phyloP scores from a whole-genome alignment of 169 alveolate genomes.

The Eimeria acervulina region DNA sequence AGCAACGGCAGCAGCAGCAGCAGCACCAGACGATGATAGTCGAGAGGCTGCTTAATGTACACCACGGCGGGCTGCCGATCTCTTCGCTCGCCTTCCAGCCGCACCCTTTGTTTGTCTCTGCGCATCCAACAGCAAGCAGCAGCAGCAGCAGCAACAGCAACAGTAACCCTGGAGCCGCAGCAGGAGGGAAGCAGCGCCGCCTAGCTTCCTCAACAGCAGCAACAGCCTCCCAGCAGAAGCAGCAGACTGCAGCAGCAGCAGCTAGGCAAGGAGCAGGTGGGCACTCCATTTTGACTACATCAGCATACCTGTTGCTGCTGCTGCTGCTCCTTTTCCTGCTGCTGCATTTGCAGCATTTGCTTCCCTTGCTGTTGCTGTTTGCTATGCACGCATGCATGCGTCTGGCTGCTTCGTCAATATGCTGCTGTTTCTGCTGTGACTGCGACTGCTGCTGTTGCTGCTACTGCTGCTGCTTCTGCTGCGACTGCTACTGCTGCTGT shows the following conservation, averaged over 20 bases:
- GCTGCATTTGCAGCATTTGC: too few species aligned
- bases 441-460: too few species aligned
- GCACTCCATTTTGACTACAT: not conserved
- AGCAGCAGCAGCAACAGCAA: slow-evolving; percentile 41
- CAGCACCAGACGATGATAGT: slow-evolving; percentile 72
- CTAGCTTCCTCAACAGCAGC: not conserved
- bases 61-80: slow-evolving; percentile 82
- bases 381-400: not conserved
- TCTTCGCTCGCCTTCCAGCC: slow-evolving; percentile 81
- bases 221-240: slow-evolving; percentile 27
- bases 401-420: not conserved
- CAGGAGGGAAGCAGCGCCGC: slow-evolving; percentile 62
- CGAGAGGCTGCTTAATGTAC: slow-evolving; percentile 79
- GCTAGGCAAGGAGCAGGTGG: not conserved
- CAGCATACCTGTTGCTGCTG: not conserved
- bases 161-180: slow-evolving; percentile 32
- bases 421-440: too few species aligned
- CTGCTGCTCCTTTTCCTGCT: not conserved
- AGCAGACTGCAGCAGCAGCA: slow-evolving; percentile 33
- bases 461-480: too few species aligned
- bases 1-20: slow-evolving; percentile 60
- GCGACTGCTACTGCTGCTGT: not conserved
- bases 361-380: too few species aligned
- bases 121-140: slow-evolving; percentile 11
- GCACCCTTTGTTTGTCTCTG: slow-evolving; percentile 46